phyloP scores from a whole-genome alignment of 2,329 filamentous ascomycete species.

The Malbranchea cinnamomea region DNA sequence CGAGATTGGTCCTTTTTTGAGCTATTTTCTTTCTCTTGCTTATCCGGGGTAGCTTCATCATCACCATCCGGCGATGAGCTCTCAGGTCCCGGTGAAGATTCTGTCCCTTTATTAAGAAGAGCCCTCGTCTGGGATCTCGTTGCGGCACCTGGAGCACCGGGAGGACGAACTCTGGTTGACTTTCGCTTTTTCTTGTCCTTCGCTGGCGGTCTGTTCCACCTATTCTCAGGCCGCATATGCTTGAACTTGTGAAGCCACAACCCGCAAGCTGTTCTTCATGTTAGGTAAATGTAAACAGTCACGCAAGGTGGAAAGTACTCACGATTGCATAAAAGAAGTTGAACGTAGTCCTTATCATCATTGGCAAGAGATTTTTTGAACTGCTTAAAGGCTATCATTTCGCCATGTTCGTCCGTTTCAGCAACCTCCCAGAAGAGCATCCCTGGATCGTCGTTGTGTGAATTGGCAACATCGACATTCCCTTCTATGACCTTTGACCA shows the following conservation, averaged over 20 bases:
- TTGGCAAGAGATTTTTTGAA: constrained; percentile 58
- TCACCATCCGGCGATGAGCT: constrained; percentile 12
- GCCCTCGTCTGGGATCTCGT: constrained; percentile 9
- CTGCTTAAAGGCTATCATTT: constrained; percentile 50
- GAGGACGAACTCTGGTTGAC: constrained; percentile 21
- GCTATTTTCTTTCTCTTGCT: constrained; percentile 12
- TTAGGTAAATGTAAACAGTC: constrained; percentile 14
- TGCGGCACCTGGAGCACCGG: constrained; percentile 17
- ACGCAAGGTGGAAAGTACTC: constrained; percentile 29
- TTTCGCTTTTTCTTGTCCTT: constrained; percentile 27
- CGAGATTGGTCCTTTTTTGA: constrained; percentile 17
- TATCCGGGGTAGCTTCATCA: constrained; percentile 10
- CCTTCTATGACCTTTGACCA: constrained; percentile 66
- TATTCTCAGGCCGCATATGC: constrained; percentile 64
- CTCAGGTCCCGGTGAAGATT: constrained; percentile 16
- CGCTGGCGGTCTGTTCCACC: constrained; percentile 57
- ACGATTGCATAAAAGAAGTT: constrained; percentile 77
- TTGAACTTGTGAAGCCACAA: constrained; percentile 88
- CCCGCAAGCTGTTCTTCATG: constrained; percentile 51
- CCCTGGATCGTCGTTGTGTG: constrained; percentile 56
- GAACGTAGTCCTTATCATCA: constrained; percentile 56
- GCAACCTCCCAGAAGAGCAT: constrained; percentile 61
- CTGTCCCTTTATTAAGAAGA: constrained; percentile 16
- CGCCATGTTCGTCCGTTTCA: constrained; percentile 46
- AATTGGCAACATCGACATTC: constrained; percentile 52